phyloP scores from a whole-genome alignment of 2,329 filamentous ascomycete species.

The Calonectria honghensis region DNA sequence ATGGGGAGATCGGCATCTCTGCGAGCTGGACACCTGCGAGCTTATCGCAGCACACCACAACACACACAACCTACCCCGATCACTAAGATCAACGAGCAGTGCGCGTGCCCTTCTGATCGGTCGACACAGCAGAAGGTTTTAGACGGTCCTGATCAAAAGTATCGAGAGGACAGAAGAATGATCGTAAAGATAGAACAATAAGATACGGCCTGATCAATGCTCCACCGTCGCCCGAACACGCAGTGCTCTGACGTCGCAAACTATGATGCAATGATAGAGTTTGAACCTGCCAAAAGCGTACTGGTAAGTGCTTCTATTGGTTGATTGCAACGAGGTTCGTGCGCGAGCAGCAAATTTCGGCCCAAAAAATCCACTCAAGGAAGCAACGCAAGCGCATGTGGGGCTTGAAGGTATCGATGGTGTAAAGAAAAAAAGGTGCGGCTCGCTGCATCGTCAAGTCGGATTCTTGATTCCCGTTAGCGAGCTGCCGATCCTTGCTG shows the following conservation, averaged over 20 bases:
- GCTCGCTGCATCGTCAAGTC: background rate
- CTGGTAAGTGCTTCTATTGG: background rate
- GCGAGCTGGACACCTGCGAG: too few relatives aligned
- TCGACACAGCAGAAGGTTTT: too few relatives aligned
- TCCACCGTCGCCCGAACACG: background rate
- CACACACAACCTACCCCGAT: too few relatives aligned
- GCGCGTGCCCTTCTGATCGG: too few relatives aligned
- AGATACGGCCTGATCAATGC: background rate
- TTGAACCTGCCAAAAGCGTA: background rate
- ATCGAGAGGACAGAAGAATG: too few relatives aligned
- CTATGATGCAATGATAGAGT: background rate
- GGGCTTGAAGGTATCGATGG: background rate
- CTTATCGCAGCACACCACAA: too few relatives aligned
- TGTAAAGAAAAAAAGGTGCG: background rate
- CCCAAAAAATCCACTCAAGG: constrained; percentile 10
- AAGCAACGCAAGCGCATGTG: background rate
- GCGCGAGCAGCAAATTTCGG: background rate
- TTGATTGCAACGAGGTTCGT: background rate
- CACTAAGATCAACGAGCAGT: too few relatives aligned
- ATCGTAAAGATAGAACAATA: too few relatives aligned
- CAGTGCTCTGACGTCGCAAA: background rate
- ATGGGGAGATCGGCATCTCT: too few relatives aligned
- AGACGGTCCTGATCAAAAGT: too few relatives aligned
- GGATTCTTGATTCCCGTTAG: background rate
- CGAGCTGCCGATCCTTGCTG: background rate